Base-by-base conservation (phyloP, 345 rosid species). In the Laguncularia racemosa region DNA sequence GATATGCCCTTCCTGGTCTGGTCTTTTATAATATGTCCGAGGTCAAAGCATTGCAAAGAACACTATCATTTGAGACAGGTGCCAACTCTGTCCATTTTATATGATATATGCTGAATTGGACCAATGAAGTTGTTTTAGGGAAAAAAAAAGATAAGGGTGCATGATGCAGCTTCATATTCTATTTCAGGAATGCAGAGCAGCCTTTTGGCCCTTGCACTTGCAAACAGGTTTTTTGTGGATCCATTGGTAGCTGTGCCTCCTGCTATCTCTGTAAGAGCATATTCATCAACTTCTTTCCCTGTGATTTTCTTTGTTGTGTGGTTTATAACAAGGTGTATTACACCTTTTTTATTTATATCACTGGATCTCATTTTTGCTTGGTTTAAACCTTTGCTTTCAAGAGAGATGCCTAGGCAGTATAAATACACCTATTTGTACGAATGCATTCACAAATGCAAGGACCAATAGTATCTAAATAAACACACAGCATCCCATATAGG, bases 101-200 rank as follows among this genome's bases (percentile, higher is more conserved):
- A 44, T 20, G 12, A 17, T 48, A 16, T 43, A 20, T 1, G 50
- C n/a, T 14, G 11, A 16, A 14, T 21, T 20, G 18, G 53, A 16
- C 3, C 1, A 0, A 50, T 21, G 55, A 20, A 52, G 20, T 21
- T 52, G 26, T 50, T 18, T 50, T 6, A 33, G 6, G 40, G 40
- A 10, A 33, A 33, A 33, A 33, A 4, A 33, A 4, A 33, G 40
- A 45, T 13, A 4, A 16, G 13, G 46, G 20, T 0, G 0, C 48
- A 48, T 44, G 14, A n/a, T 44, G 15, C 33, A 7, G 16, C 26
- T 3, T 20, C 16, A 50, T 72, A 47, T 43, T 43, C 53, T 16
- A 66, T 58, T 57, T 48, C 72, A 91, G 98, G 98, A 56, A 92
- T 92, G 98, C 98, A 92, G 70, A 92, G 98, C 78, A 92, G 98